Conservation (phyloP, 1,284 basidiomycete genomes). For the Termitomyces sp. region DNA sequence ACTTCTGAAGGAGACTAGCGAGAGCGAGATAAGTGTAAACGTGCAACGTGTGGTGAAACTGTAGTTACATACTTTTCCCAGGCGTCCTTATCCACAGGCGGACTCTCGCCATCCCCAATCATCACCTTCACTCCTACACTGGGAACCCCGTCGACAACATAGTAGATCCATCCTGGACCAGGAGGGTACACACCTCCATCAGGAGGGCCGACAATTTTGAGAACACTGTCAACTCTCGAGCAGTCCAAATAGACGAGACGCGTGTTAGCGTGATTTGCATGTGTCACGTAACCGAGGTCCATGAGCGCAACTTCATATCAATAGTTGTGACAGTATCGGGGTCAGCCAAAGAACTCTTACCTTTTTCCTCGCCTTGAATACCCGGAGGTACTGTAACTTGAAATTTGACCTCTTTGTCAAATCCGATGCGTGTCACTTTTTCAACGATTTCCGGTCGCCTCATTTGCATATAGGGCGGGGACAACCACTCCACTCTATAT, state of each 20-base stretch:
- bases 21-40: neutral
- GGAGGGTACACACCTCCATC: constrained; percentile 67
- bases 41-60: neutral
- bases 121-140: constrained; percentile 63
- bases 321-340: neutral
- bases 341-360: constrained; percentile 14
- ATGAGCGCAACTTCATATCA: constrained; percentile 57
- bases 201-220: constrained; percentile 56
- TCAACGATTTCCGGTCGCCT: constrained; percentile 47
- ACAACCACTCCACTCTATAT: constrained; percentile 75
- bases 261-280: constrained; percentile 73
- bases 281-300: constrained; percentile 76
- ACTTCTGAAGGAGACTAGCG: constrained; percentile 33
- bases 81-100: constrained; percentile 51
- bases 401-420: constrained; percentile 21
- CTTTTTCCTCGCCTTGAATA: constrained; percentile 23
- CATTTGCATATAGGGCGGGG: constrained; percentile 63
- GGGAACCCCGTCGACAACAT: constrained; percentile 67
- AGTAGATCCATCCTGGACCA: constrained; percentile 75
- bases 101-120: constrained; percentile 61
- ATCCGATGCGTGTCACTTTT: constrained; percentile 39
- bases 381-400: constrained; percentile 21
- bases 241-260: constrained; percentile 64
- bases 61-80: constrained; percentile 45
- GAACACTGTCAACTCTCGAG: constrained; percentile 29